Conservation (phyloP, 345 rosid species). For the Salix exigua region DNA sequence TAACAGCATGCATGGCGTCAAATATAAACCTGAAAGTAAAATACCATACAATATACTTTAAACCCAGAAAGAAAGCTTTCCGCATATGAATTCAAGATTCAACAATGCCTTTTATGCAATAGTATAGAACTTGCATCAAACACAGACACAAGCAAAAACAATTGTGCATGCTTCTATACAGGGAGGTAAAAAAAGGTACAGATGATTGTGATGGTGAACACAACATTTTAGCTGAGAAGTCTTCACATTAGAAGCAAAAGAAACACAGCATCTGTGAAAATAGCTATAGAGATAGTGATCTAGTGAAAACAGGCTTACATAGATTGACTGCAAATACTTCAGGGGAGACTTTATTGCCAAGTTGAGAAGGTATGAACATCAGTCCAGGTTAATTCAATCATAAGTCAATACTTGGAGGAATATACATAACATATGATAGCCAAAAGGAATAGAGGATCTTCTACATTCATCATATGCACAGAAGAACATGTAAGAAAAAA, state of each 20-base stretch:
- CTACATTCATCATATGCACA: background rate
- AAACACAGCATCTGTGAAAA: background rate
- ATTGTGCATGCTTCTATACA: background rate
- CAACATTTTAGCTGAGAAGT: background rate
- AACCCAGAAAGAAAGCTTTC: background rate
- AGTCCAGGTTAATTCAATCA: background rate
- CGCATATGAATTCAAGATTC: slow-evolving; percentile 3
- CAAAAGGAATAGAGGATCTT: background rate
- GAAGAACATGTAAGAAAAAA: background rate
- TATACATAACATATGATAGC: background rate
- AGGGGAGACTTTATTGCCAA: background rate
- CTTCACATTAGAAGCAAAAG: background rate
- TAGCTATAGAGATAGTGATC: background rate
- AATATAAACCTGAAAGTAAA: slow-evolving; percentile 54
- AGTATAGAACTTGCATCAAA: background rate
- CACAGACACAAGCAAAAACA: background rate
- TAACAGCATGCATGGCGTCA: slow-evolving; percentile 98
- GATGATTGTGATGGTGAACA: background rate
- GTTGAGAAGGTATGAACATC: background rate
- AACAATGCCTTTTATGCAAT: background rate
- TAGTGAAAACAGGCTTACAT: background rate
- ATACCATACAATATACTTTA: slow-evolving; percentile 1
- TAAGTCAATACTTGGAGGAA: background rate
- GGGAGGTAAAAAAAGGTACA: background rate
- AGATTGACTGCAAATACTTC: background rate